phyloP scores from a whole-genome alignment of 176 grass and related monocot species.

The Carex cristatella region DNA sequence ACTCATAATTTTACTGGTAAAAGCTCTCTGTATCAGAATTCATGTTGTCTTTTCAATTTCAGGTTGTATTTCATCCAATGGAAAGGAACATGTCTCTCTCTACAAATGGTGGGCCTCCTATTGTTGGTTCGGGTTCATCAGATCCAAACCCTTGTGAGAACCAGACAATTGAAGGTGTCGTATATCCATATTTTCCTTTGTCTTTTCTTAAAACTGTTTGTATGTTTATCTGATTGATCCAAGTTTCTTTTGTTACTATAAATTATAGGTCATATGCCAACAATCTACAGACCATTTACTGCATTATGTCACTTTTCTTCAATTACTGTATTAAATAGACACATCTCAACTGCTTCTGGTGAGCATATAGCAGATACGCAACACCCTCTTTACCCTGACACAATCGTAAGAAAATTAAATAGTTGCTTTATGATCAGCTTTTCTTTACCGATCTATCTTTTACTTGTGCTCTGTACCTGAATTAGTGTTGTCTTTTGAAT shows the following conservation, averaged over 20 bases:
- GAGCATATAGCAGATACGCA: not conserved
- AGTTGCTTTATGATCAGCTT: not conserved
- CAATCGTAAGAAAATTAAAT: not conserved
- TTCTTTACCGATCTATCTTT: not conserved
- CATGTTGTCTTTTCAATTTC: too few species aligned
- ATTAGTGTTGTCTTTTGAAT: not conserved
- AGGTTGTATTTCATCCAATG: too few species aligned
- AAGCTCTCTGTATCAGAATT: not conserved
- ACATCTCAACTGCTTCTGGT: not conserved
- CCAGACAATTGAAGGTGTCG: too few species aligned
- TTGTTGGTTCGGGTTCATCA: too few species aligned
- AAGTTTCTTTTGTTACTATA: too few species aligned
- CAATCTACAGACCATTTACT: not conserved
- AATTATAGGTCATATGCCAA: not conserved
- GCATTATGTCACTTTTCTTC: not conserved
- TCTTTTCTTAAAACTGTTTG: too few species aligned
- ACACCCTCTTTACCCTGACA: not conserved
- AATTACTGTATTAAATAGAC: not conserved
- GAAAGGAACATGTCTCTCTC: too few species aligned
- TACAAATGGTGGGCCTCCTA: too few species aligned
- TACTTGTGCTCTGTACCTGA: not conserved
- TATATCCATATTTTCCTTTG: too few species aligned
- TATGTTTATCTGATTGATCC: too few species aligned
- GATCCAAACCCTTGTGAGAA: too few species aligned
- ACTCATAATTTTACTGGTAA: not conserved